Evolutionary conservation across 345 rosid species (phyloP), one percentile per base, ranked within the genome.

Genomic region (Cardamine occulta): DNA sequence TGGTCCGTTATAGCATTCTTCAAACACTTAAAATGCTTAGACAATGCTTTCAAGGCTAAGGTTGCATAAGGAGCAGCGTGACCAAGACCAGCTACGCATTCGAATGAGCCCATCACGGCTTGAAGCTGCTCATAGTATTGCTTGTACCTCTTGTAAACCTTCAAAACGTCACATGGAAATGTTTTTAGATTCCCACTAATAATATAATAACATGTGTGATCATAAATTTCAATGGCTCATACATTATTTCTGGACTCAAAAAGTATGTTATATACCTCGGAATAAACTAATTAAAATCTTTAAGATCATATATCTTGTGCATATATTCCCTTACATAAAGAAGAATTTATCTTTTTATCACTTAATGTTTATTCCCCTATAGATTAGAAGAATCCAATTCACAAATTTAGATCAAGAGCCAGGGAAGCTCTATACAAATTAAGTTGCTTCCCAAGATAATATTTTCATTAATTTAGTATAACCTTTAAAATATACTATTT

Each of bases 131-230:
- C 92, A 64, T 80, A 88, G 84, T 90, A 90, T 44, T 85, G 96
- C 84, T 86, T 90, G 82, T 92, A 92, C 83, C 92, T 87, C 76
- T 85, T 81, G 83, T 85, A 92, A 15, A 92, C 90, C 97, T 92
- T 76, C 12, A 37, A 54, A 24, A 63, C 5, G 60, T 72, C 63
- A 81, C 13, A 54, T 7, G 7, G 28, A 76, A 80, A 76, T 70
- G 34, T 18, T 10, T 67, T 77, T 15, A 77, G 67, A 64, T 24
- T 55, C 59, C 35, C 65, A 34, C 3, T 15, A 11, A 23, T 55
- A 48, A 23, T 35, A 48, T 47, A 24, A 47, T 56, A 54, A 56
- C 29, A 21, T 53, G 49, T 15, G 8, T 47, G 31, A 13, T 24
- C 4, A 31, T 28, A 52, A 51, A 29, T 28, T 10, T 26, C 23